Evolutionary conservation across 2,329 filamentous ascomycete species (phyloP).

Genomic region (Microdochium trichocladiopsis): DNA sequence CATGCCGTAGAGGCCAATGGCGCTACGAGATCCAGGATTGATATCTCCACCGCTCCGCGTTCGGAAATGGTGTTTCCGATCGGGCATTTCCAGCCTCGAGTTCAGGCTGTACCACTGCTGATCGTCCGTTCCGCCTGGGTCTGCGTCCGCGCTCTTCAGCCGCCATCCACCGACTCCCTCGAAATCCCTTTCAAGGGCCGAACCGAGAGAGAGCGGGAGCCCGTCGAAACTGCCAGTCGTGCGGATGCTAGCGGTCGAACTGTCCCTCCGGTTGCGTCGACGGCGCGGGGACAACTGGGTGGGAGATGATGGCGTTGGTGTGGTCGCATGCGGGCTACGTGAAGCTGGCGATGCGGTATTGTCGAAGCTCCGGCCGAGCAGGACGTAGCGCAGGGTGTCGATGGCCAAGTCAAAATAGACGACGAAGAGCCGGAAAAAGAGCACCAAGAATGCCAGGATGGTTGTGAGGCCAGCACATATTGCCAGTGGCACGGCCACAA

Average conservation of each 20-base stretch:
- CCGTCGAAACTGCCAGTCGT: slow-evolving; percentile 26
- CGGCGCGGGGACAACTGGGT: slow-evolving; percentile 2
- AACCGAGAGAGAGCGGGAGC: not conserved
- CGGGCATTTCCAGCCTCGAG: slow-evolving; percentile 19
- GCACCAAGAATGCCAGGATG: slow-evolving; percentile 51
- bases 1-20: slow-evolving; percentile 9
- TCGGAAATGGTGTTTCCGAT: slow-evolving; percentile 18
- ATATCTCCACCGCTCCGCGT: slow-evolving; percentile 19
- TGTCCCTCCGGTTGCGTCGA: slow-evolving; percentile 3
- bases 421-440: slow-evolving; percentile 52
- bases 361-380: slow-evolving; percentile 32
- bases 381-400: slow-evolving; percentile 48
- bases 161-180: slow-evolving; percentile 55
- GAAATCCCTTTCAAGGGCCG: slow-evolving; percentile 46
- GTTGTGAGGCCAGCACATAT: slow-evolving; percentile 59
- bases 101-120: slow-evolving; percentile 24
- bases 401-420: slow-evolving; percentile 58
- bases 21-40: slow-evolving; percentile 10
- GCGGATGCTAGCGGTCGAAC: slow-evolving; percentile 3
- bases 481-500: slow-evolving; percentile 56
- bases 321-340: slow-evolving; percentile 1
- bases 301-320: slow-evolving; percentile 1
- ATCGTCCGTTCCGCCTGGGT: slow-evolving; percentile 27
- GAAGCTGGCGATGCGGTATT: slow-evolving; percentile 16
- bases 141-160: slow-evolving; percentile 18